Evolutionary conservation across 768 basidiomycete species (phyloP).

Genomic region (Rhodotorula toruloides): DNA sequence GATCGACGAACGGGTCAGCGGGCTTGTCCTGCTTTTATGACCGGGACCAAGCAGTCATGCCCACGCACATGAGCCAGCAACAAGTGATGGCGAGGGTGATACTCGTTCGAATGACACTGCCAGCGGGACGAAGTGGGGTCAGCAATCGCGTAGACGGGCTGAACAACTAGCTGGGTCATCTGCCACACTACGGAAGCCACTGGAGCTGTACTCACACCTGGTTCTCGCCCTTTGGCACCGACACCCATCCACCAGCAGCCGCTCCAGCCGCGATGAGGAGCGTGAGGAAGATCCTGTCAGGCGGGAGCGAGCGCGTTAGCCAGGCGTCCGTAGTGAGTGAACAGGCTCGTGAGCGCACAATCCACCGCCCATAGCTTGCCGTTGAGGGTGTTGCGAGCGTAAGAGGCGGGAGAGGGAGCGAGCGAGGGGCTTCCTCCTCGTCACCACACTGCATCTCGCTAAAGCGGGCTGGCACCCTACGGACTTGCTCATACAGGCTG

Average conservation of each 20-base stretch:
- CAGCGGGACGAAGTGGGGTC: background rate
- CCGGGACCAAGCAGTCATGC: too few relatives aligned
- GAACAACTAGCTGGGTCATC: background rate
- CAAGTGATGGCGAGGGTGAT: conserved; percentile 69
- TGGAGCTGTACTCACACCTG: conserved; percentile 64
- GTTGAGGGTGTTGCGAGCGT: background rate
- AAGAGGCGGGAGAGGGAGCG: too few relatives aligned
- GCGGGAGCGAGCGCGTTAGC: background rate
- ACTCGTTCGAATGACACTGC: conserved; percentile 74
- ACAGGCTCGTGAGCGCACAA: background rate
- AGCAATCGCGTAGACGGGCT: background rate
- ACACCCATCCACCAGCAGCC: conserved; percentile 58
- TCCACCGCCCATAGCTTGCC: background rate
- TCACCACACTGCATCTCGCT: too few relatives aligned
- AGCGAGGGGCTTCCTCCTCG: too few relatives aligned
- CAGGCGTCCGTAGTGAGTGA: background rate
- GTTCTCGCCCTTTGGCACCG: conserved; percentile 77
- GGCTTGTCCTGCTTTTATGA: background rate
- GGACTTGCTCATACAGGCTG: too few relatives aligned
- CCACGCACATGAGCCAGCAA: conserved; percentile 70
- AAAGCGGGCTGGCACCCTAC: too few relatives aligned
- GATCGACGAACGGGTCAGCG: background rate
- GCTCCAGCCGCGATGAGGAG: conserved; percentile 62
- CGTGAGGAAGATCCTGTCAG: conserved; percentile 22
- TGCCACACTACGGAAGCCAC: background rate